phyloP scores from a whole-genome alignment of 768 basidiomycete genomes.

The Lactarius indigo region DNA sequence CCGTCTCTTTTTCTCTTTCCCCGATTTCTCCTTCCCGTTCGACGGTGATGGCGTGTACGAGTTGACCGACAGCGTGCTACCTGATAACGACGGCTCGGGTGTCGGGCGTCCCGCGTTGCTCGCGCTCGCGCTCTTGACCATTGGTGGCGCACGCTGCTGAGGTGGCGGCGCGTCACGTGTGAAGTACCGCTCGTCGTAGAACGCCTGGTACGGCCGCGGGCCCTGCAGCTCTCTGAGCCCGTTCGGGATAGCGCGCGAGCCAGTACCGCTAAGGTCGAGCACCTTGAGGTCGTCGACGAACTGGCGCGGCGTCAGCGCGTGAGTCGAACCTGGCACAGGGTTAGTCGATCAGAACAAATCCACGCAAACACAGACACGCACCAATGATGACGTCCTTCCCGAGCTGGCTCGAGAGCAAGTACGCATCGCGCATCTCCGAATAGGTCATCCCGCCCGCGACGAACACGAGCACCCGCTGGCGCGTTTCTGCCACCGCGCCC shows the following conservation, averaged over 20 bases:
- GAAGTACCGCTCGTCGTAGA: conserved; percentile 78
- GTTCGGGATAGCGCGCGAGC: conserved; percentile 68
- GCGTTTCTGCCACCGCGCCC: conserved; percentile 41
- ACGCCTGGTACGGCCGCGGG: conserved; percentile 62
- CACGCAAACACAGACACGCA: conserved; percentile 32
- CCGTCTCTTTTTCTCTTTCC: conserved; percentile 71
- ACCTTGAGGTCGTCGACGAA: conserved; percentile 87
- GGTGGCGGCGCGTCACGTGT: conserved; percentile 60
- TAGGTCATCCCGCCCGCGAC: conserved; percentile 95
- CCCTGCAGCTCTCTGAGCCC: conserved; percentile 52
- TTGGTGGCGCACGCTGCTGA: conserved; percentile 35
- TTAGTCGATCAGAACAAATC: too few relatives aligned
- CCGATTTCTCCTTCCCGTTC: conserved; percentile 38
- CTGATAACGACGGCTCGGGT: conserved; percentile 48
- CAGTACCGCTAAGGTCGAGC: conserved; percentile 83
- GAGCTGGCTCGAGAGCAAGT: conserved; percentile 66
- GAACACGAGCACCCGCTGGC: conserved; percentile 83
- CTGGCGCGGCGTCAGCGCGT: conserved; percentile 73
- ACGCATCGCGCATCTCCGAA: conserved; percentile 89
- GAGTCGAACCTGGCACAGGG: conserved; percentile 72
- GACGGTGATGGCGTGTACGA: conserved; percentile 14
- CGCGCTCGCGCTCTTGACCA: conserved; percentile 30
- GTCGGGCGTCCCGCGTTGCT: conserved; percentile 31
- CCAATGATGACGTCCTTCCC: conserved; percentile 93
- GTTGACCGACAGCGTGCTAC: conserved; percentile 40